Percentiles rank a stretch among this genome's conserved stretches.
Evolutionary conservation across 2,329 filamentous ascomycete genomes (phyloP).

Genomic region (Cladosporium sp.): DNA sequence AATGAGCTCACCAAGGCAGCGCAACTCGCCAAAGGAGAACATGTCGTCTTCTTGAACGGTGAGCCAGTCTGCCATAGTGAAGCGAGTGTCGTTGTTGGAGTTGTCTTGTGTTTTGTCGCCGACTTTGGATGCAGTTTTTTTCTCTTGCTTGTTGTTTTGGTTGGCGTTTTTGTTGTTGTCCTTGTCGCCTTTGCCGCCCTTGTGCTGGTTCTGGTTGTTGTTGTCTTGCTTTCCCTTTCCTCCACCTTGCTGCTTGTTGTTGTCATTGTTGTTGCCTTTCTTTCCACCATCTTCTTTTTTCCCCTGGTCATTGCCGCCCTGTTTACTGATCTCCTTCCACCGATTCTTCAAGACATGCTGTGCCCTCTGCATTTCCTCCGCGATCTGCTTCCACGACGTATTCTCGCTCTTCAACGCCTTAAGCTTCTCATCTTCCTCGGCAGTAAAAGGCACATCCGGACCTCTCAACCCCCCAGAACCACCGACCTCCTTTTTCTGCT

Average conservation of each 20-base stretch:
- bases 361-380: constrained; percentile 26
- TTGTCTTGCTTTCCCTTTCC: constrained; percentile 18
- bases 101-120: not conserved
- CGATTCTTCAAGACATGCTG: constrained; percentile 21
- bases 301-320: constrained; percentile 14
- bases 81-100: constrained; percentile 20
- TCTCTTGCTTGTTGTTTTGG: constrained; percentile 13
- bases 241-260: constrained; percentile 14
- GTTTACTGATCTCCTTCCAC: constrained; percentile 34
- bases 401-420: constrained; percentile 32
- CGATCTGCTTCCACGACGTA: constrained; percentile 31
- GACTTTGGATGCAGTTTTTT: not conserved
- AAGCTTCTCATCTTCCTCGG: constrained; percentile 39
- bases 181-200: constrained; percentile 13
- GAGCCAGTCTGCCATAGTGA: constrained; percentile 28
- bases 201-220: constrained; percentile 18
- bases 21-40: constrained; percentile 36
- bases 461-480: not conserved
- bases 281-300: constrained; percentile 10
- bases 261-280: constrained; percentile 12
- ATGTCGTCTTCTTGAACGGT: constrained; percentile 30
- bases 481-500: not conserved
- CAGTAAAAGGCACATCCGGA: constrained; percentile 25
- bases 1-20: constrained; percentile 41
- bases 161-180: constrained; percentile 18